Conservation (phyloP, 2,329 filamentous ascomycete species). For the Arthrobotrys sphaeroides region DNA sequence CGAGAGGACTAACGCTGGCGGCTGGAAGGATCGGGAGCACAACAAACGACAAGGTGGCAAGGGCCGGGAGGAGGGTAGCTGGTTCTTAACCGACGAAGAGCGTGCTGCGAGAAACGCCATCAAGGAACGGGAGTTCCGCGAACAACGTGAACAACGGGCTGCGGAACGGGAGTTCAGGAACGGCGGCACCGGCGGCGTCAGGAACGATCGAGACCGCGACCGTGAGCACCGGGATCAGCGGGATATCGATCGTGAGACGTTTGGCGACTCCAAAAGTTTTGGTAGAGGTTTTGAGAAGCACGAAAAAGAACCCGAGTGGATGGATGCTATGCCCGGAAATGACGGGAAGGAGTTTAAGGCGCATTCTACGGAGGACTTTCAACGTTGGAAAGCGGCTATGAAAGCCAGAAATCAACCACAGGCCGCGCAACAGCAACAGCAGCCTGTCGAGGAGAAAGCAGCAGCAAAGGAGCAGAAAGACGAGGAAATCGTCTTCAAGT, state of each 20-base stretch:
- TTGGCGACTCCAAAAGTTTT: slow-evolving; percentile 37
- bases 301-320: slow-evolving; percentile 68
- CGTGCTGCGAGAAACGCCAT: slow-evolving; percentile 37
- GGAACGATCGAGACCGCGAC: slow-evolving; percentile 55
- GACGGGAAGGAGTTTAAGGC: slow-evolving; percentile 61
- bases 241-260: slow-evolving; percentile 40
- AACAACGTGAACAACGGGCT: slow-evolving; percentile 43
- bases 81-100: slow-evolving; percentile 57
- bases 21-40: slow-evolving; percentile 57
- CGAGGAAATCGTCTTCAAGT: slow-evolving; percentile 51
- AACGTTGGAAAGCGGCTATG: slow-evolving; percentile 68
- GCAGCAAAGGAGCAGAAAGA: slow-evolving; percentile 30
- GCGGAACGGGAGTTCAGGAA: slow-evolving; percentile 55
- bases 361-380: slow-evolving; percentile 67
- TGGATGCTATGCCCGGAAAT: slow-evolving; percentile 61
- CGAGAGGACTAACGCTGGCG: slow-evolving; percentile 55
- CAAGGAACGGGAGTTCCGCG: slow-evolving; percentile 44
- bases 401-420: slow-evolving; percentile 60
- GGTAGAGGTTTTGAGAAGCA: slow-evolving; percentile 55
- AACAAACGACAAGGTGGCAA: slow-evolving; percentile 54
- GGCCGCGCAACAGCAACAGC: slow-evolving; percentile 34
- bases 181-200: slow-evolving; percentile 59
- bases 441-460: slow-evolving; percentile 42
- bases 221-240: slow-evolving; percentile 54
- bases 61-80: slow-evolving; percentile 57